These are phyloP conservation scores for Gossypium ekmanianum DNA, from an alignment of 345 rosid species.

Conservation along the genomic window DNA sequence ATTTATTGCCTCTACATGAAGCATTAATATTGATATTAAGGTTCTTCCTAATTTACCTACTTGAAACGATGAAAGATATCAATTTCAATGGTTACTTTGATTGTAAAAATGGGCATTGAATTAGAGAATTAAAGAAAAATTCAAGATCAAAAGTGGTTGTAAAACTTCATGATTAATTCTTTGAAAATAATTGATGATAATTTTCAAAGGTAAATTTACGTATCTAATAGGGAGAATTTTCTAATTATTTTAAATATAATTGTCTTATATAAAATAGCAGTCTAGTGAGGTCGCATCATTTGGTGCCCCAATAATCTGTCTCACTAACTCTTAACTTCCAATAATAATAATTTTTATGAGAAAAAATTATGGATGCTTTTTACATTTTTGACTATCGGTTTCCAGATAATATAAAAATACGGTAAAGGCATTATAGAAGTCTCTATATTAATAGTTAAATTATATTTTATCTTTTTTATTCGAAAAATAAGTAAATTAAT, in stretches of 20 bases:
- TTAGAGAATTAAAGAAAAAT: not conserved
- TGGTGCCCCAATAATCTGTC: conserved; percentile 14
- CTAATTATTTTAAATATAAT: not conserved
- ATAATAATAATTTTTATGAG: not conserved
- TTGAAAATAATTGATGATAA: not conserved
- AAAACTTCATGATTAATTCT: not conserved
- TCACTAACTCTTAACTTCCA: not conserved
- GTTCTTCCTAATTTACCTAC: conserved; percentile 4
- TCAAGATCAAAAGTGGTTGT: not conserved
- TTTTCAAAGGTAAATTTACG: not conserved
- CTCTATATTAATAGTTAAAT: too few relatives aligned
- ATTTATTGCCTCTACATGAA: conserved; percentile 3
- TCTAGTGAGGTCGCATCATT: conserved; percentile 18
- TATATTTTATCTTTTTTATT: too few relatives aligned
- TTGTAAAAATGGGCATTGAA: conserved; percentile 15
- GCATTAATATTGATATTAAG: not conserved
- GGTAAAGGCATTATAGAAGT: too few relatives aligned
- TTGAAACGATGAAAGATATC: conserved; percentile 19
- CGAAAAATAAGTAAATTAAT: too few relatives aligned
- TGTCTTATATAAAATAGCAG: conserved; percentile 6
- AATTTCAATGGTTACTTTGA: conserved; percentile 13
- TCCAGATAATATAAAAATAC: too few relatives aligned
- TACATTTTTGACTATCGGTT: not conserved
- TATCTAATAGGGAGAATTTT: conserved; percentile 23
- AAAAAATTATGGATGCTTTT: not conserved